Percentiles rank a stretch among this genome's conserved stretches.
These are phyloP conservation scores for Suhomyces ambrosiae DNA, from an alignment of 1,139 yeast genomes.

Conservation along the genomic window DNA sequence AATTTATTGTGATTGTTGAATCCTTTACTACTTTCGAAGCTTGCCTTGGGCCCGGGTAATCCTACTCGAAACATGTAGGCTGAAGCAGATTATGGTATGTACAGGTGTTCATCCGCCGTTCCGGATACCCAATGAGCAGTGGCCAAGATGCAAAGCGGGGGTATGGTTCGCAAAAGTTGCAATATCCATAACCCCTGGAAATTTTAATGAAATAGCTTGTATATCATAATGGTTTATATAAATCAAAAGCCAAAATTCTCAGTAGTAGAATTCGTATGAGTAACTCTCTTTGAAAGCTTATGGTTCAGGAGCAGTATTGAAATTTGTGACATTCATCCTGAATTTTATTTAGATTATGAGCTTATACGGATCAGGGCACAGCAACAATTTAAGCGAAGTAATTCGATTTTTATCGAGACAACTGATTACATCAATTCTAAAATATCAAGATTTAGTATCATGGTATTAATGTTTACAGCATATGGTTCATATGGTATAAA, in stretches of 20 bases:
- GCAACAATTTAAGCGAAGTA: not conserved
- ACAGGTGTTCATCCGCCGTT: too few relatives aligned
- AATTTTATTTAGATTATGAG: not conserved
- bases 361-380: not conserved
- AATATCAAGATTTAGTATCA: not conserved
- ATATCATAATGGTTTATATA: not conserved
- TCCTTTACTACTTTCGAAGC: too few relatives aligned
- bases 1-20: too few relatives aligned
- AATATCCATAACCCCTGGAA: conserved; percentile 3
- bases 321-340: not conserved
- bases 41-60: too few relatives aligned
- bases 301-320: not conserved
- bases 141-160: too few relatives aligned
- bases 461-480: not conserved
- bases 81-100: too few relatives aligned
- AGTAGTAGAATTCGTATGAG: not conserved
- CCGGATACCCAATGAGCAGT: too few relatives aligned
- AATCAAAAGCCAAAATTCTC: not conserved
- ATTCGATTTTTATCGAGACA: not conserved
- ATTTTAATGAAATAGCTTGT: not conserved
- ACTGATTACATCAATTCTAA: not conserved
- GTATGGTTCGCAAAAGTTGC: not conserved
- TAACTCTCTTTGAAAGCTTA: not conserved
- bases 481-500: not conserved
- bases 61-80: too few relatives aligned